These are phyloP conservation scores for Pyronema domesticum DNA, from an alignment of 495 filamentous ascomycete genomes.

Conservation along the genomic window DNA sequence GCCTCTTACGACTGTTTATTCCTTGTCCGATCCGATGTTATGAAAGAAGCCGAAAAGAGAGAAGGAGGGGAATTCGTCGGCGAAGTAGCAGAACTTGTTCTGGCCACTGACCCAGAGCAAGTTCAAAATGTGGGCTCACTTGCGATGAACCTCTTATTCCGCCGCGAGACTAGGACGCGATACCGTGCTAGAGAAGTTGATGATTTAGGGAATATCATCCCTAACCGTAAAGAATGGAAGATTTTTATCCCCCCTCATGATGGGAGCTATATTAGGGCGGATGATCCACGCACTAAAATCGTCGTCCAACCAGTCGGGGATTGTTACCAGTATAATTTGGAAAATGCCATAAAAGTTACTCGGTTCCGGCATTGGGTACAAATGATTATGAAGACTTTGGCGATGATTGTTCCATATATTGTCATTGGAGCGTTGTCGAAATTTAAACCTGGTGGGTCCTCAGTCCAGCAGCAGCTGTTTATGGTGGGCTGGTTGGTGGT, in stretches of 20 bases:
- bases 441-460: constrained; percentile 20
- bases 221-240: neutral
- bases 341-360: neutral
- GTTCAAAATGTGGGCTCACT: constrained; percentile 1
- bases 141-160: constrained; percentile 17
- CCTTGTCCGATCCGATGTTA: constrained; percentile 28
- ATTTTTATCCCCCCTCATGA: constrained; percentile 3
- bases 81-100: constrained; percentile 22
- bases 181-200: neutral
- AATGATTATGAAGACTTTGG: constrained; percentile 8
- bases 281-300: neutral
- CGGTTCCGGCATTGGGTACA: neutral
- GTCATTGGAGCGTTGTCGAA: constrained; percentile 25
- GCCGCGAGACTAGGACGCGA: constrained; percentile 6
- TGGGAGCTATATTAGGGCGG: constrained; percentile 3
- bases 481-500: constrained; percentile 27
- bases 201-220: neutral
- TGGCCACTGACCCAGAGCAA: neutral
- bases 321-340: neutral
- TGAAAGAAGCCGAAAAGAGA: constrained; percentile 28
- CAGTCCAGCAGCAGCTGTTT: constrained; percentile 24
- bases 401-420: constrained; percentile 23
- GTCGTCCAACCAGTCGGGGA: constrained; percentile 1
- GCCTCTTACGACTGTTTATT: constrained; percentile 29
- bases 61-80: constrained; percentile 26